A percentile compares a stretch with the other conserved stretches of the same genome.
phyloP scores from a whole-genome alignment of 2,329 filamentous ascomycete species.

The Botrytis porri region DNA sequence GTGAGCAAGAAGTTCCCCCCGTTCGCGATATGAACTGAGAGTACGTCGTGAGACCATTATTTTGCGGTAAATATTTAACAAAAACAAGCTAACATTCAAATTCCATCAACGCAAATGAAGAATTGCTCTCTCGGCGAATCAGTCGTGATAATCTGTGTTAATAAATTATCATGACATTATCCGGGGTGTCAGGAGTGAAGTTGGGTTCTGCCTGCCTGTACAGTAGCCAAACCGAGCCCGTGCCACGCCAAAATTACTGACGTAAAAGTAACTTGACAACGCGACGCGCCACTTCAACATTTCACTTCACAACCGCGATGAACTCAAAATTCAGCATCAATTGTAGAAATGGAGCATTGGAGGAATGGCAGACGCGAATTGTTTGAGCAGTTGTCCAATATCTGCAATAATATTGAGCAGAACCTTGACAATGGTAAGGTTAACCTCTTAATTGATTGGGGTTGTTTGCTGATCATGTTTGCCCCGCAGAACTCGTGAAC shows the following conservation, averaged over 20 bases:
- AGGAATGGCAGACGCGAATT: slow-evolving; percentile 29
- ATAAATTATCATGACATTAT: background rate
- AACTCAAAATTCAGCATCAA: background rate
- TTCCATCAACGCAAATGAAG: background rate
- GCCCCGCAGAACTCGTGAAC: slow-evolving; percentile 18
- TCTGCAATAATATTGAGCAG: slow-evolving; percentile 29
- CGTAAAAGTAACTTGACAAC: background rate
- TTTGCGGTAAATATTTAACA: background rate
- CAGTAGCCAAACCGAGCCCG: background rate
- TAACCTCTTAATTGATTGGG: background rate
- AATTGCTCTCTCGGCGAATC: background rate
- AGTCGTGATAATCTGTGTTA: background rate
- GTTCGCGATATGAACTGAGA: background rate
- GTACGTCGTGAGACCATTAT: background rate
- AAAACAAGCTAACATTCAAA: background rate
- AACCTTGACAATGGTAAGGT: slow-evolving; percentile 30
- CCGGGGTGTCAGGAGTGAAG: background rate
- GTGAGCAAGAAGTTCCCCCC: background rate
- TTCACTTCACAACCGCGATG: slow-evolving; percentile 4
- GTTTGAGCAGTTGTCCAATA: slow-evolving; percentile 27
- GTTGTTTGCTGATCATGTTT: background rate
- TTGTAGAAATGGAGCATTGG: slow-evolving; percentile 33
- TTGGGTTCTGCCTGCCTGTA: background rate
- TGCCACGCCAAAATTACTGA: background rate
- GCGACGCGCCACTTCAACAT: slow-evolving; percentile 7